A percentile compares a stretch with the other conserved stretches of the same genome.
These are phyloP conservation scores for Goffeauzyma gilvescens DNA, from an alignment of 768 basidiomycete species.

Conservation along the genomic window DNA sequence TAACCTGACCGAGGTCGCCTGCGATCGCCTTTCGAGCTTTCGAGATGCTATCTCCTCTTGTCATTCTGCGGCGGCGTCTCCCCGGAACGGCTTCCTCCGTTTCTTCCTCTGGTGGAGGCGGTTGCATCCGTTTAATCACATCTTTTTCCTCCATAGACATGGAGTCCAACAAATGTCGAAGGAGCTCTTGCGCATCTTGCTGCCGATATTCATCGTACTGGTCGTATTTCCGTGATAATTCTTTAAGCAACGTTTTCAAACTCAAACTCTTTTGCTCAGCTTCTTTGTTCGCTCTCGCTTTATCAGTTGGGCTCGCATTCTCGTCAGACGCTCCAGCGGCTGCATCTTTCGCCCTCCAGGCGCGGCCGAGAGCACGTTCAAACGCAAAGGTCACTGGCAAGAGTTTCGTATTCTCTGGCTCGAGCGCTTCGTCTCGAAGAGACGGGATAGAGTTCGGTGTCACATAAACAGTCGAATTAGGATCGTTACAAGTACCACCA, in stretches of 20 bases:
- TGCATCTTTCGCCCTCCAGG: conserved; percentile 30
- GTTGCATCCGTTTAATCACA: conserved; percentile 33
- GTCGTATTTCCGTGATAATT: conserved; percentile 67
- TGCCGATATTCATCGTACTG: conserved; percentile 84
- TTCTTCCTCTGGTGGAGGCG: conserved; percentile 6
- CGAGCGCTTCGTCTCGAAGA: conserved; percentile 21
- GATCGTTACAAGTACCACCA: too few species aligned
- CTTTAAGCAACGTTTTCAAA: conserved; percentile 38
- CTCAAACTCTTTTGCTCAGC: conserved; percentile 12
- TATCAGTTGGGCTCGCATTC: too few species aligned
- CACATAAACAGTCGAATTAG: too few species aligned
- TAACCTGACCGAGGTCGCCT: conserved; percentile 9
- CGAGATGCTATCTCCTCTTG: not conserved
- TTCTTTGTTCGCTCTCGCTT: not conserved
- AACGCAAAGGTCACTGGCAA: conserved; percentile 28
- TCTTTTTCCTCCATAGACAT: conserved; percentile 92
- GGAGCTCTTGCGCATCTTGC: conserved; percentile 87
- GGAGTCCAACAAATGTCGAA: conserved; percentile 71
- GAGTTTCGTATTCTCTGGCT: conserved; percentile 22
- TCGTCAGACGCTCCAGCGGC: conserved; percentile 23
- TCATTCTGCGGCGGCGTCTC: too few species aligned
- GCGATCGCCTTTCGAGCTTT: conserved; percentile 9
- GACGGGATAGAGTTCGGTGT: conserved; percentile 22
- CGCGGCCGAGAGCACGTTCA: conserved; percentile 17
- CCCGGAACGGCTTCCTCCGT: too few species aligned